Percentiles rank a stretch among this genome's conserved stretches.
Evolutionary conservation across 176 grass and related monocot genomes (phyloP).

Genomic region (Coix lacrymajobi): DNA sequence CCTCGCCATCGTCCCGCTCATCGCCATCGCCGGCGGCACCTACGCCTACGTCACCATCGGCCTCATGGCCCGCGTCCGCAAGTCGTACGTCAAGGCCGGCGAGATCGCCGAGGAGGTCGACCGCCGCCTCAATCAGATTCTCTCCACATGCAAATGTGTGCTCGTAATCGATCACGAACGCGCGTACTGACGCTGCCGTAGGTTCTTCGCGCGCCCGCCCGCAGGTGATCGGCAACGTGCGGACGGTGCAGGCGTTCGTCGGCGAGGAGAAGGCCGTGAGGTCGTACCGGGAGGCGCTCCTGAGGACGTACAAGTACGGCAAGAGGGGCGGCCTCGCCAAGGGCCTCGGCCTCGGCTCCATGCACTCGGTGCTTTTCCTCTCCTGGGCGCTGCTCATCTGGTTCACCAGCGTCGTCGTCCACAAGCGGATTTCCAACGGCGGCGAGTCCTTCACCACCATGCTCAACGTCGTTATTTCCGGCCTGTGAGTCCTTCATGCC

Average conservation of each 20-base stretch:
- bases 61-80: conserved; percentile 85
- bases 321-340: conserved; percentile 79
- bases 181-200: background rate
- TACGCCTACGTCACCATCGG: conserved; percentile 89
- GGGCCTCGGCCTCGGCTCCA: conserved; percentile 83
- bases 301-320: conserved; percentile 82
- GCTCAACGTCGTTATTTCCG: conserved; percentile 89
- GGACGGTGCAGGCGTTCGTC: conserved; percentile 94
- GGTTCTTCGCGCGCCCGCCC: background rate
- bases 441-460: conserved; percentile 98
- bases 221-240: conserved; percentile 92
- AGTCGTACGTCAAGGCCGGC: conserved; percentile 96
- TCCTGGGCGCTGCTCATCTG: conserved; percentile 94
- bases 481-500: conserved; percentile 45
- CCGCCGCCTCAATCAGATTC: background rate
- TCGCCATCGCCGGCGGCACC: conserved; percentile 79
- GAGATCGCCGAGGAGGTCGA: conserved; percentile 94
- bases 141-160: background rate
- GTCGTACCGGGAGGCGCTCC: conserved; percentile 61
- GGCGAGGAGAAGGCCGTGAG: conserved; percentile 90
- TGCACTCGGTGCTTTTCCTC: conserved; percentile 83
- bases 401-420: conserved; percentile 82
- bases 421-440: conserved; percentile 82
- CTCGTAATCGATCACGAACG: background rate
- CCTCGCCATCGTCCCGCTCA: conserved; percentile 87